Conservation (phyloP, 108 stramenopile species). For the Cyclostephanos tholiformis region DNA sequence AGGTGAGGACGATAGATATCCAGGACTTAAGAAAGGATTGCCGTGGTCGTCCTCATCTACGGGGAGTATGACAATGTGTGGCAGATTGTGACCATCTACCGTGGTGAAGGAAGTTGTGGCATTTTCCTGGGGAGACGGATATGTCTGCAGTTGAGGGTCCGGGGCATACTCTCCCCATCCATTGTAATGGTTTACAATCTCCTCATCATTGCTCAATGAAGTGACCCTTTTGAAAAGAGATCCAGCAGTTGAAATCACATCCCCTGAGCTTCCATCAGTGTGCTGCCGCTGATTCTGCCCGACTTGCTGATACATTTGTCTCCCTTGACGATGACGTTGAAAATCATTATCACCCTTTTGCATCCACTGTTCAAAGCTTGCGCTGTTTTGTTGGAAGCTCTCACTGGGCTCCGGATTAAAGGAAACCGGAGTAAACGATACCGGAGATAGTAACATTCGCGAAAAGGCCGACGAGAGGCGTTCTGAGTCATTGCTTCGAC, state of each 20-base stretch:
- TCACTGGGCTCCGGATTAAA: conserved; percentile 20
- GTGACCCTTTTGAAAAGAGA: conserved; percentile 32
- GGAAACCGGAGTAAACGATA: conserved; percentile 30
- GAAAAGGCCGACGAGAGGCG: conserved; percentile 29
- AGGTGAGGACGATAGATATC: conserved; percentile 2
- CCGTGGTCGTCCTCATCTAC: conserved; percentile 13
- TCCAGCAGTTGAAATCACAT: conserved; percentile 12
- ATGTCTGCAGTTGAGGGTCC: conserved; percentile 1
- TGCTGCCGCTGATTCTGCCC: background rate
- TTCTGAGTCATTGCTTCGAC: conserved; percentile 11
- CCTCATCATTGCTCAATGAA: background rate
- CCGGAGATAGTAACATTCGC: conserved; percentile 33
- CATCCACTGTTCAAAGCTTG: background rate
- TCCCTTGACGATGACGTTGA: conserved; percentile 2
- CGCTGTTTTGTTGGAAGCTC: background rate
- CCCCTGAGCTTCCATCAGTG: background rate
- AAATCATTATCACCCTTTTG: no score
- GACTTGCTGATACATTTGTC: background rate
- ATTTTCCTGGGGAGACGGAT: background rate
- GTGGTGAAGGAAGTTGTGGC: background rate
- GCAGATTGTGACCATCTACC: conserved; percentile 12
- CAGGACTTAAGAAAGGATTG: conserved; percentile 6
- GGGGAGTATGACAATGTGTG: conserved; percentile 27
- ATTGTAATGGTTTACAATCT: background rate
- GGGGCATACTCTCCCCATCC: background rate